These are phyloP conservation scores for Ceratocystiopsis sp. DNA, from an alignment of 2,329 filamentous ascomycete genomes.

Conservation along the genomic window DNA sequence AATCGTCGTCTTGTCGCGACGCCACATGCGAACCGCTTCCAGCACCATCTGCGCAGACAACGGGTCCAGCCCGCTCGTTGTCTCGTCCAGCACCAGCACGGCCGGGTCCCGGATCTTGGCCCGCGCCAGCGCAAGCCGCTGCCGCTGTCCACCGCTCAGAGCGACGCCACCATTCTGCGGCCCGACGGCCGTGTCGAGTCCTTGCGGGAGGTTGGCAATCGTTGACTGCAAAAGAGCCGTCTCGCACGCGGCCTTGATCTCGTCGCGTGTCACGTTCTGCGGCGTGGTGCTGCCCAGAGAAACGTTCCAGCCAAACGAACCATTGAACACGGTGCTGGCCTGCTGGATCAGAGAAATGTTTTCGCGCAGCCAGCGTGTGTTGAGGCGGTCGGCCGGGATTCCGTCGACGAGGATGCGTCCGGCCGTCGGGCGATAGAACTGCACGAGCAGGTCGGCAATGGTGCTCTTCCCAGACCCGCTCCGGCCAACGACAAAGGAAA, in stretches of 20 bases:
- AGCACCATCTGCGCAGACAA: slow-evolving; percentile 51
- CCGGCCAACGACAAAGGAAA: slow-evolving; percentile 66
- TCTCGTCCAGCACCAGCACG: slow-evolving; percentile 74
- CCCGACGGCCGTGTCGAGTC: slow-evolving; percentile 56
- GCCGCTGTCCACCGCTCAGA: slow-evolving; percentile 72
- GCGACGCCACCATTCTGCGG: slow-evolving; percentile 38
- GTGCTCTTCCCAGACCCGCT: slow-evolving; percentile 93
- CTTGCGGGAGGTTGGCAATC: slow-evolving; percentile 47
- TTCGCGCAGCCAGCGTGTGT: slow-evolving; percentile 54
- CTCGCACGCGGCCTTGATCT: slow-evolving; percentile 45
- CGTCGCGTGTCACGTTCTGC: slow-evolving; percentile 25
- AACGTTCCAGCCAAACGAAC: slow-evolving; percentile 63
- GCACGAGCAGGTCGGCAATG: slow-evolving; percentile 59
- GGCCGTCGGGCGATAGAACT: slow-evolving; percentile 51
- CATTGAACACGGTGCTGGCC: slow-evolving; percentile 62
- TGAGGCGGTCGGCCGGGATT: slow-evolving; percentile 39
- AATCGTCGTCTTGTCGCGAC: slow-evolving; percentile 68
- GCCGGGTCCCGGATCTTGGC: slow-evolving; percentile 61
- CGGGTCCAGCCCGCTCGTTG: slow-evolving; percentile 74
- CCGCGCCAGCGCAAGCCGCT: slow-evolving; percentile 65
- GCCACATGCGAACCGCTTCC: slow-evolving; percentile 60
- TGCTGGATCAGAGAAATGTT: slow-evolving; percentile 76
- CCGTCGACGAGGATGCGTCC: slow-evolving; percentile 58
- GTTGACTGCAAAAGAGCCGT: slow-evolving; percentile 53
- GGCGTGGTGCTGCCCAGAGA: slow-evolving; percentile 40